Evolutionary conservation across 2,329 filamentous ascomycete species (phyloP).

Genomic region (Blastomyces gilchristii): DNA sequence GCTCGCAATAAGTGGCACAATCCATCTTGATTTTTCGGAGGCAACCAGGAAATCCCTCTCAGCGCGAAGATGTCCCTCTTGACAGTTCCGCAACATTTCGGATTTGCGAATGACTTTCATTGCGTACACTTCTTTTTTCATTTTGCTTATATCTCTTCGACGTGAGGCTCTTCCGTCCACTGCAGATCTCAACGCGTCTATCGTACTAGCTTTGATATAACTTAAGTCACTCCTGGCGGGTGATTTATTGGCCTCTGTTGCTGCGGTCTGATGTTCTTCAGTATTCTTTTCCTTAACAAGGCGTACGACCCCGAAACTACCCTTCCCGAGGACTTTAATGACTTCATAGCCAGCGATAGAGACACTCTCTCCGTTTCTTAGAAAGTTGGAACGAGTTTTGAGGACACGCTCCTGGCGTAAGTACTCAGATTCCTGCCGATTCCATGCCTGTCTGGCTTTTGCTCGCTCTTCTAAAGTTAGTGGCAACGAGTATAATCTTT

Average conservation of each 20-base stretch:
- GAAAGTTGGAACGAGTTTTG: slow-evolving; percentile 48
- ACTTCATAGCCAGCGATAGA: slow-evolving; percentile 62
- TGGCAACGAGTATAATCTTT: slow-evolving; percentile 50
- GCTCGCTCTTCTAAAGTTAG: slow-evolving; percentile 46
- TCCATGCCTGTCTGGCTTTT: slow-evolving; percentile 50
- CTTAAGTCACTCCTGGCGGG: slow-evolving; percentile 11
- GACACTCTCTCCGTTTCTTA: slow-evolving; percentile 38
- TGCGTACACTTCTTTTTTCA: slow-evolving; percentile 60
- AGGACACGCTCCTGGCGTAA: slow-evolving; percentile 62
- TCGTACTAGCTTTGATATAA: slow-evolving; percentile 14
- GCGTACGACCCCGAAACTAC: slow-evolving; percentile 86
- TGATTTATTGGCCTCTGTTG: slow-evolving; percentile 14
- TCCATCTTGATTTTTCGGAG: slow-evolving; percentile 80
- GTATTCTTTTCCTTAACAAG: slow-evolving; percentile 59
- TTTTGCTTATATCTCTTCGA: slow-evolving; percentile 23
- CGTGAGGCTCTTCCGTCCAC: slow-evolving; percentile 21
- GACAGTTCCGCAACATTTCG: slow-evolving; percentile 79
- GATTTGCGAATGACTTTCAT: slow-evolving; percentile 98
- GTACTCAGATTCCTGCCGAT: slow-evolving; percentile 58
- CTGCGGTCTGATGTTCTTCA: not conserved
- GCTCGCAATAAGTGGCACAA: slow-evolving; percentile 75
- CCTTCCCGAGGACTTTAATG: slow-evolving; percentile 75
- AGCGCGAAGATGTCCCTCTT: slow-evolving; percentile 84
- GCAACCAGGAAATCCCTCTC: slow-evolving; percentile 87
- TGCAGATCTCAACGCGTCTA: slow-evolving; percentile 18